Evolutionary conservation across 805 yeast species (phyloP), one percentile per base, ranked within the genome.

Genomic region (Isabelozyma rhagii): DNA sequence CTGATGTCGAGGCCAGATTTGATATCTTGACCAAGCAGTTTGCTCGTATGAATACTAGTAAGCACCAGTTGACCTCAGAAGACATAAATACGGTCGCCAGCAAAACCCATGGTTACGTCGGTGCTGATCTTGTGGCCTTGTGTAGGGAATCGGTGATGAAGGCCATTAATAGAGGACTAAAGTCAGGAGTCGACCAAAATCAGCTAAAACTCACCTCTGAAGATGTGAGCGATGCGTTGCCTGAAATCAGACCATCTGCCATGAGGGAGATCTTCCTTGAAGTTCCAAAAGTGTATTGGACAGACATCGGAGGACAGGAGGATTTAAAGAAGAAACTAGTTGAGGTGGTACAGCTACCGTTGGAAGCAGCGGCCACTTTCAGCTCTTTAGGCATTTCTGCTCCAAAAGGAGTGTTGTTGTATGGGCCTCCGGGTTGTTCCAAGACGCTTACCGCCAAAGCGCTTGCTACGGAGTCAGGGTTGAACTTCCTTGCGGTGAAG

Each of bases 401-500:
- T 0, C 99, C 99, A 3, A 87, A 89, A 56, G 99, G 99, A 38
- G 87, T 94, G 1, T 68, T 94, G 44, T 73, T 94, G 17, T 94
- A 94, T 66, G 99, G 99, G 0, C 99, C 99, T 0, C 98, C 99
- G 0, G 99, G 99, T 13, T 93, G 98, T 71, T 92, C 97, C 9
- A 93, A 93, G 61, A 93, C 99, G 0, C 69, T 93, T 53, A 89
- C 96, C 0, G 98, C 97, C 1, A 93, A 93, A 62, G 97, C 97
- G 0, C 71, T 93, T 29, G 98, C 98, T 0, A 88, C 97, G 0
- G 99, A 93, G 68, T 87, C 97, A 1, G 97, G 97, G 0, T 79
- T 93, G 45, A 93, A 93, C 60, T 93, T 93, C 66, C 67, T 93
- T 47, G 97, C 98, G 0, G 97, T 93, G 7, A 94, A 94, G 66